phyloP scores from a whole-genome alignment of 352 stramenopile species.

The Thalassiosira exigua region DNA sequence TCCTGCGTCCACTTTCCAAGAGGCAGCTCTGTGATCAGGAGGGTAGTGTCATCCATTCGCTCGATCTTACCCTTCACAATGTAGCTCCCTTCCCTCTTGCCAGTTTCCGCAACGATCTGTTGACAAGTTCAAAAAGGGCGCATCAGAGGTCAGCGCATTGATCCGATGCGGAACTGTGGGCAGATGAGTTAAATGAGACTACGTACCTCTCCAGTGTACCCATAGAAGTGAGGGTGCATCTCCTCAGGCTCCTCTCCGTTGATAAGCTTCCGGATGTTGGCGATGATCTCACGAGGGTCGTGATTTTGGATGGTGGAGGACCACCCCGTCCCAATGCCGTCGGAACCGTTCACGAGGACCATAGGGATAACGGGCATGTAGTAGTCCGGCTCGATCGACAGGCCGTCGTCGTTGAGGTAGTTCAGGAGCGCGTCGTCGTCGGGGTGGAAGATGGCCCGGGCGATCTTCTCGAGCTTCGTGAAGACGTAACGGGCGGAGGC shows the following conservation, averaged over 20 bases:
- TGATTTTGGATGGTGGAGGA: slow-evolving; percentile 93
- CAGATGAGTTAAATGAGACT: slow-evolving; percentile 15
- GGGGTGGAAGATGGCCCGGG: slow-evolving; percentile 96
- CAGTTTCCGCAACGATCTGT: slow-evolving; percentile 67
- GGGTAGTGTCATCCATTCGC: slow-evolving; percentile 90
- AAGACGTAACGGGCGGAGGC: slow-evolving; percentile 97
- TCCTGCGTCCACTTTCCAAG: slow-evolving; percentile 98
- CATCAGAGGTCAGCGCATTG: no score
- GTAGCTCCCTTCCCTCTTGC: slow-evolving; percentile 76
- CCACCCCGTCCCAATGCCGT: slow-evolving; percentile 99
- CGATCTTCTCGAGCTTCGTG: slow-evolving; percentile 95
- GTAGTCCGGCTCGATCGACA: slow-evolving; percentile 95
- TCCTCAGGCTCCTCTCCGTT: slow-evolving; percentile 81
- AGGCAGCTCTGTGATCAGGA: slow-evolving; percentile 96
- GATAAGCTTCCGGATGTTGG: slow-evolving; percentile 90
- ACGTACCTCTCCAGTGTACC: slow-evolving; percentile 92
- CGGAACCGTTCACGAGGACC: slow-evolving; percentile 97
- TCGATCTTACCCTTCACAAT: slow-evolving; percentile 82
- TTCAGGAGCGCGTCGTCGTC: slow-evolving; percentile 97
- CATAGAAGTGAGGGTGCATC: slow-evolving; percentile 95
- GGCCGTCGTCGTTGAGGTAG: slow-evolving; percentile 98
- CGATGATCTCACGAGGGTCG: slow-evolving; percentile 94
- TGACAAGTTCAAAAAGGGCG: no score
- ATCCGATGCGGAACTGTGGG: no score
- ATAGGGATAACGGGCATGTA: slow-evolving; percentile 97